These are phyloP conservation scores for Aspergillus persii DNA, from an alignment of 2,329 filamentous ascomycete genomes.

Conservation along the genomic window DNA sequence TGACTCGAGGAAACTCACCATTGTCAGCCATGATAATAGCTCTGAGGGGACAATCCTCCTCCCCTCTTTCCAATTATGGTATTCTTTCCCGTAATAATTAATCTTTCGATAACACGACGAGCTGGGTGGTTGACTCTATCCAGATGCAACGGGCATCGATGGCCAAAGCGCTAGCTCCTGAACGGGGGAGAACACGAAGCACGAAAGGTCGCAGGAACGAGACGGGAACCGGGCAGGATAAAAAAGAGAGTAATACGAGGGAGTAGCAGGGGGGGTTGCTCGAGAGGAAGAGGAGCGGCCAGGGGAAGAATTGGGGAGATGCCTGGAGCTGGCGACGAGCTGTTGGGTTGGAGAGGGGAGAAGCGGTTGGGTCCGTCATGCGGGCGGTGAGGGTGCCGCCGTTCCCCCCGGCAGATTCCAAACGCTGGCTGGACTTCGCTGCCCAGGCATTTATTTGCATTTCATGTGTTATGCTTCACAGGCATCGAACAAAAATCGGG, in stretches of 20 bases:
- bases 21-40: slow-evolving; percentile 34
- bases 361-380: slow-evolving; percentile 1
- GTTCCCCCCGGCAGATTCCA: not conserved
- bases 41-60: slow-evolving; percentile 29
- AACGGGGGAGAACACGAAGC: slow-evolving; percentile 2
- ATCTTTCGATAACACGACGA: not conserved
- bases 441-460: not conserved
- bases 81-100: slow-evolving; percentile 16
- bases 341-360: not conserved
- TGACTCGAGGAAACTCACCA: slow-evolving; percentile 22
- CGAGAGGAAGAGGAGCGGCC: slow-evolving; percentile 3
- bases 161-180: slow-evolving; percentile 21
- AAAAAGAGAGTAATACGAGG: not conserved
- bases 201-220: not conserved
- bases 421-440: not conserved
- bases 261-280: not conserved
- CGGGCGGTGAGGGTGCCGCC: not conserved
- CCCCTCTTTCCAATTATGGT: slow-evolving; percentile 20
- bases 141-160: slow-evolving; percentile 28
- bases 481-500: slow-evolving; percentile 3
- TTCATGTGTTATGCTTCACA: not conserved
- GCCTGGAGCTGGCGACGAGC: slow-evolving; percentile 8
- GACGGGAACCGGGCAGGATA: not conserved
- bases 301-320: not conserved
- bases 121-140: not conserved